Percentiles rank a stretch among this genome's conserved stretches.
phyloP scores from a whole-genome alignment of 495 filamentous ascomycete genomes.

The Penicillium coprophilum region DNA sequence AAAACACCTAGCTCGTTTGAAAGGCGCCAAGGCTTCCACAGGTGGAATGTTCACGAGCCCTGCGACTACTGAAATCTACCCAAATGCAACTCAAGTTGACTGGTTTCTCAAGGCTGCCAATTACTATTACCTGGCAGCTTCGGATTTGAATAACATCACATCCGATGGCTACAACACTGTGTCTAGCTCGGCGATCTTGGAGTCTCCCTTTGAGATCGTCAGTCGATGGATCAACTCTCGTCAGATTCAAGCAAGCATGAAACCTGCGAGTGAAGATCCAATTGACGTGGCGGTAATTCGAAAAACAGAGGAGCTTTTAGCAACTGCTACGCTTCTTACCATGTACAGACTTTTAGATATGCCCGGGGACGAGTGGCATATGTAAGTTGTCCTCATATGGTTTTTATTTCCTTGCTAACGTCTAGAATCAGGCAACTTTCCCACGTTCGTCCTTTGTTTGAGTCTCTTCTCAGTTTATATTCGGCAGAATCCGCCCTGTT shows the following conservation, averaged over 20 bases:
- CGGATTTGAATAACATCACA: constrained; percentile 29
- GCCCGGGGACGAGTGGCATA: constrained; percentile 39
- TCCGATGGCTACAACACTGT: constrained; percentile 35
- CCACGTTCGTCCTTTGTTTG: constrained; percentile 33
- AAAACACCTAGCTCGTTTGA: constrained; percentile 43
- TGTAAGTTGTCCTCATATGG: constrained; percentile 23
- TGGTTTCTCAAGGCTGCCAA: constrained; percentile 47
- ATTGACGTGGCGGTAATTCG: constrained; percentile 18
- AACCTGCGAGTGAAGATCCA: constrained; percentile 7
- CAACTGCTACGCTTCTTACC: constrained; percentile 31
- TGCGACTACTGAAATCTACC: constrained; percentile 41
- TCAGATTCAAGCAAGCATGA: constrained; percentile 4
- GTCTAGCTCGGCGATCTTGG: constrained; percentile 39
- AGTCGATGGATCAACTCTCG: constrained; percentile 28
- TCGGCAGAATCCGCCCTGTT: constrained; percentile 16
- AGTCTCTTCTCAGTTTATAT: constrained; percentile 25
- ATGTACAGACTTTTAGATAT: constrained; percentile 38
- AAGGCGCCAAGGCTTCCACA: constrained; percentile 28
- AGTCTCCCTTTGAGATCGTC: constrained; percentile 36
- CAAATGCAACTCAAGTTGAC: constrained; percentile 37
- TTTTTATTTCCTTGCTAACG: constrained; percentile 6
- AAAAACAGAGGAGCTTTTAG: constrained; percentile 37
- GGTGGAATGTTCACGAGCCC: constrained; percentile 33
- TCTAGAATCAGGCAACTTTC: constrained; percentile 30
- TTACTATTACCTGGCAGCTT: constrained; percentile 42